These are phyloP conservation scores for Monosporozyma aerobia DNA, from an alignment of 805 yeast genomes.

Conservation along the genomic window DNA sequence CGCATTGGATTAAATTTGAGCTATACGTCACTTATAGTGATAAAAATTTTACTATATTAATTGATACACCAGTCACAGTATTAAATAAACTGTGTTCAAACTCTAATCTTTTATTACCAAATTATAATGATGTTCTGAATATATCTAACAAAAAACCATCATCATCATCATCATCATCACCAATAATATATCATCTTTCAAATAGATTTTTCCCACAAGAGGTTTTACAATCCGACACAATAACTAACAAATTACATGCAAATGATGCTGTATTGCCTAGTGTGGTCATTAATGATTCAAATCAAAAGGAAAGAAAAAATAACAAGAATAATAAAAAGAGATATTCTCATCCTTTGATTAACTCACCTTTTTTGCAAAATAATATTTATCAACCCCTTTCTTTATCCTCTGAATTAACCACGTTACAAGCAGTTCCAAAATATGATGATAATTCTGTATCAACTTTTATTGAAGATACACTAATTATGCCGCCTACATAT, in stretches of 20 bases:
- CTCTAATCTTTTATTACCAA: slow-evolving; percentile 67
- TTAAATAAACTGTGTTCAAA: slow-evolving; percentile 69
- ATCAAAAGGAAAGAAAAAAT: background rate
- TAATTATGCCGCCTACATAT: slow-evolving; percentile 3
- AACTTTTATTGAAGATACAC: background rate
- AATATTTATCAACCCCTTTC: slow-evolving; percentile 49
- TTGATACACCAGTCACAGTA: slow-evolving; percentile 86
- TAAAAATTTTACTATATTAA: slow-evolving; percentile 84
- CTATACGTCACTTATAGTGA: slow-evolving; percentile 61
- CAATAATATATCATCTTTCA: slow-evolving; percentile 26
- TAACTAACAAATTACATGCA: slow-evolving; percentile 45
- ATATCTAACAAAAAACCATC: background rate
- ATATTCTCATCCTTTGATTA: background rate
- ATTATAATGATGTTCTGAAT: slow-evolving; percentile 34
- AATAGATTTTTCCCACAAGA: slow-evolving; percentile 33
- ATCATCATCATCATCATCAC: no score
- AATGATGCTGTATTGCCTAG: slow-evolving; percentile 29
- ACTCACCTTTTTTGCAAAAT: slow-evolving; percentile 32
- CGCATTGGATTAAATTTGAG: slow-evolving; percentile 90
- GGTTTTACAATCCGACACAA: slow-evolving; percentile 35
- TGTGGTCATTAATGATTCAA: background rate
- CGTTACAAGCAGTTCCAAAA: slow-evolving; percentile 56
- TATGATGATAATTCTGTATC: background rate
- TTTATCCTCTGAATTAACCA: slow-evolving; percentile 37
- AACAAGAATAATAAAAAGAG: background rate